Conservation (phyloP, 768 basidiomycete species). For the Daedaleopsis sinensis region DNA sequence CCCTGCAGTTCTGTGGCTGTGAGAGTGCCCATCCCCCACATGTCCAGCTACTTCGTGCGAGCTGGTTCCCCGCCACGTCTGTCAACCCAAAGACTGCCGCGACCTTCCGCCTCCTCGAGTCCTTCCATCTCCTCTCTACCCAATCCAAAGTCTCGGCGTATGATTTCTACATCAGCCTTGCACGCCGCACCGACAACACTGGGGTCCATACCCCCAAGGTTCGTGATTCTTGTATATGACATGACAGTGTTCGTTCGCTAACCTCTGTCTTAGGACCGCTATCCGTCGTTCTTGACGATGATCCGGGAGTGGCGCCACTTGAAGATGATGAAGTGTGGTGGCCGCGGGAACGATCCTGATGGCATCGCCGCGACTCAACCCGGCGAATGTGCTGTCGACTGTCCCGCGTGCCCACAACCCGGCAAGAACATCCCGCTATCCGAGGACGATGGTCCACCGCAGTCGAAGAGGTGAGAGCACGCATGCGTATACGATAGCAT, state of each 20-base stretch:
- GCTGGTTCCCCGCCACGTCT: constrained; percentile 36
- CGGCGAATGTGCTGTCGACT: constrained; percentile 23
- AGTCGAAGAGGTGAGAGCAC: constrained; percentile 5
- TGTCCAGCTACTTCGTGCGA: constrained; percentile 34
- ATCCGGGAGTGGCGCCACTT: constrained; percentile 25
- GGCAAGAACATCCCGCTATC: constrained; percentile 19
- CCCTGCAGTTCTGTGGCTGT: constrained; percentile 31
- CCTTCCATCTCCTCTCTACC: constrained; percentile 37
- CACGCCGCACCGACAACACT: constrained; percentile 34
- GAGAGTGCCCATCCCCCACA: neutral
- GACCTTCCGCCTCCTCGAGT: constrained; percentile 34
- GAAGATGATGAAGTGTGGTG: constrained; percentile 24
- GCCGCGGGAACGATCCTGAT: constrained; percentile 23
- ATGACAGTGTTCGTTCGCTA: neutral
- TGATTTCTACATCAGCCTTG: constrained; percentile 36
- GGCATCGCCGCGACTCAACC: constrained; percentile 11
- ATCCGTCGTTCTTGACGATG: constrained; percentile 16
- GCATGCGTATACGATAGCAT: neutral
- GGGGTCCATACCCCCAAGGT: constrained; percentile 14
- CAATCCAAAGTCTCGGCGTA: constrained; percentile 36
- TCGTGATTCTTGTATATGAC: neutral
- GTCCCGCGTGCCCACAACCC: constrained; percentile 30
- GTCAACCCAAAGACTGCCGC: constrained; percentile 32
- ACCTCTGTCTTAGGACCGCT: constrained; percentile 28
- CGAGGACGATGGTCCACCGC: neutral